Base-by-base conservation (phyloP, 2,329 filamentous ascomycete species). In the Pestalotiopsis sp. region DNA sequence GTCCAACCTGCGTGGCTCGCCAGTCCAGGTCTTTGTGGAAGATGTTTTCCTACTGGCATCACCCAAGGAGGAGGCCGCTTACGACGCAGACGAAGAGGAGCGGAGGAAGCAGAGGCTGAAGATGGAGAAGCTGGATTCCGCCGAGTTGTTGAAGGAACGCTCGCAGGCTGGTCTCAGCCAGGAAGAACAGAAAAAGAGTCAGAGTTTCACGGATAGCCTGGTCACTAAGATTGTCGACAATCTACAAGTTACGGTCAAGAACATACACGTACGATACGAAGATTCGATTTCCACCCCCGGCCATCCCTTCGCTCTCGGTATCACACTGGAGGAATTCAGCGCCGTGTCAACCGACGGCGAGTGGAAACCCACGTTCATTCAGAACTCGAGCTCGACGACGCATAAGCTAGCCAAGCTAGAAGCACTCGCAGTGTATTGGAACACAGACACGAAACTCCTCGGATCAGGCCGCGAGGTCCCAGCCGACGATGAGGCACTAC, bases 221-320 rank as follows among this genome's bases (percentile, higher is more conserved):
- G 91, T 95, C 62, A 97, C 95, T 49, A 97, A 97, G 75, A 97
- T 99, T 77, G 94, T 98, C 77, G 96, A 99, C 85, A 99, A 99
- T 77, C 86, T 99, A 56, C 96, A 99, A 80, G 93, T 99, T 75
- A 96, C 93, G 27, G 91, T 99, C 80, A 98, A 97, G 85, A 99
- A 98, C 79, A 97, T 99, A 70, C 96, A 99, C 80, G 89, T 99
- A 72, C 93, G 96, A 75, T 99, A 99, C 81, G 96, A 99, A 81
- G 96, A 99, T 81, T 95, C 95, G 14, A 94, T 99, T 75, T 97
- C 96, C 23, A 93, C 95, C 11, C 95, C 95, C 0, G 95, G 94
- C 0, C 96, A 99, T 79, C 95, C 97, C 0, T 99, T 99, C 75
- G 94, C 96, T 4, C 88, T 97, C 5, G 96, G 97, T 63, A 79